Conservation (phyloP, 108 stramenopile species). For the Schizochytrium sp. region DNA sequence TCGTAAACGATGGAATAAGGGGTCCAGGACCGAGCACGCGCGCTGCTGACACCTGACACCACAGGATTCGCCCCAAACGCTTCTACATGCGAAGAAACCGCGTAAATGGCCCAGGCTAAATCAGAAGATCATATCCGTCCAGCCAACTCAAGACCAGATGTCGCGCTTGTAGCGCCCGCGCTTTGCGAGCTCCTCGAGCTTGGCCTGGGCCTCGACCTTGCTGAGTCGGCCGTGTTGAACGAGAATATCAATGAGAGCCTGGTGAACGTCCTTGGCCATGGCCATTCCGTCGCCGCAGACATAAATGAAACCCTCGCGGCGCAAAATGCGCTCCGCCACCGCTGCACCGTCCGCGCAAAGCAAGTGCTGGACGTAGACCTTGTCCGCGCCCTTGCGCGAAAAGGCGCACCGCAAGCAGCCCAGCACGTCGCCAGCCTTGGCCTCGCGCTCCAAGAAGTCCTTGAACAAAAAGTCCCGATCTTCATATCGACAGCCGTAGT, state of each 20-base stretch:
- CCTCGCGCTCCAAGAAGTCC: conserved; percentile 59
- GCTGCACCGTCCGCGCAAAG: conserved; percentile 33
- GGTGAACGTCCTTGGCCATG: conserved; percentile 82
- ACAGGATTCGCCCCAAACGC: too few relatives aligned
- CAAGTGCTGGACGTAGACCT: conserved; percentile 73
- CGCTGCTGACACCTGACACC: too few relatives aligned
- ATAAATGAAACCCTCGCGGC: conserved; percentile 45
- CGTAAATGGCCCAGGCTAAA: too few relatives aligned
- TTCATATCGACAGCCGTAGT: conserved; percentile 81
- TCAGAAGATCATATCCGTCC: too few relatives aligned
- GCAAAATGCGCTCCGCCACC: conserved; percentile 43
- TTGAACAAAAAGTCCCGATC: conserved; percentile 85
- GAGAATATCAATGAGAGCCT: conserved; percentile 41
- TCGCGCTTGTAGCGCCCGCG: not conserved
- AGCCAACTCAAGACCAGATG: not conserved
- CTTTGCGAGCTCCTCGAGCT: not conserved
- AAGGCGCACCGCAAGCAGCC: conserved; percentile 70
- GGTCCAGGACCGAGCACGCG: too few relatives aligned
- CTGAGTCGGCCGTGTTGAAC: not conserved
- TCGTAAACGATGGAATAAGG: too few relatives aligned
- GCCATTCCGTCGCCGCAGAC: conserved; percentile 80
- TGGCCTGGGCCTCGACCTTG: not conserved
- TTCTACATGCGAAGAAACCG: too few relatives aligned
- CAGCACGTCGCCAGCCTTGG: conserved; percentile 56
- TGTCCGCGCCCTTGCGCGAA: conserved; percentile 63